phyloP scores from a whole-genome alignment of 768 basidiomycete species.

The Amanita rubescens region DNA sequence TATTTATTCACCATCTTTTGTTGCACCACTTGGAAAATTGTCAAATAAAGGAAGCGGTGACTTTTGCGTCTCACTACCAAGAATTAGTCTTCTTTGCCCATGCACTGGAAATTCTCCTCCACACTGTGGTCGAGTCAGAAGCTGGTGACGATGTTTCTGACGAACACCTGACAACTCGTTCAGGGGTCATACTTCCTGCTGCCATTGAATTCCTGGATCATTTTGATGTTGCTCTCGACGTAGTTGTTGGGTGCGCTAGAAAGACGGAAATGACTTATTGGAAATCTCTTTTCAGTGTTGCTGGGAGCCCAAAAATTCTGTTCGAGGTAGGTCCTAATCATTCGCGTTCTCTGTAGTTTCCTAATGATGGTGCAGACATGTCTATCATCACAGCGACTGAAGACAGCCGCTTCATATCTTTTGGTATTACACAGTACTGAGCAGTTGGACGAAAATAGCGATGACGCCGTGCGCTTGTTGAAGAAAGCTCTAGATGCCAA shows the following conservation, averaged over 20 bases:
- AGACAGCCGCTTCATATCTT: slow-evolving; percentile 88
- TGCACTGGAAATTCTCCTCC: slow-evolving; percentile 88
- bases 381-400: slow-evolving; percentile 60
- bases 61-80: slow-evolving; percentile 82
- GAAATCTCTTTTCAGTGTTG: slow-evolving; percentile 81
- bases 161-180: slow-evolving; percentile 21
- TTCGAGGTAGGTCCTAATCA: slow-evolving; percentile 62
- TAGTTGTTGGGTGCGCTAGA: slow-evolving; percentile 91
- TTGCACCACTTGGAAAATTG: slow-evolving; percentile 67
- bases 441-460: slow-evolving; percentile 71
- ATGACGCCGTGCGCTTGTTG: slow-evolving; percentile 77
- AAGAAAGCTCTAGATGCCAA: slow-evolving; percentile 65
- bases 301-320: slow-evolving; percentile 82
- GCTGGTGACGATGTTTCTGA: slow-evolving; percentile 27
- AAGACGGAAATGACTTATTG: slow-evolving; percentile 94
- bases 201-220: slow-evolving; percentile 91
- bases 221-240: slow-evolving; percentile 85
- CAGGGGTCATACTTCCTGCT: slow-evolving; percentile 44
- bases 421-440: slow-evolving; percentile 92
- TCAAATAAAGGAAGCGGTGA: slow-evolving; percentile 69
- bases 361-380: slow-evolving; percentile 48
- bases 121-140: slow-evolving; percentile 89
- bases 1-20: slow-evolving; percentile 91
- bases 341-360: not conserved
- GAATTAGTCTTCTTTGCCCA: slow-evolving; percentile 89